Evolutionary conservation across 768 basidiomycete species (phyloP), one percentile per base, ranked within the genome.

Genomic region (Tylopilus balloui): DNA sequence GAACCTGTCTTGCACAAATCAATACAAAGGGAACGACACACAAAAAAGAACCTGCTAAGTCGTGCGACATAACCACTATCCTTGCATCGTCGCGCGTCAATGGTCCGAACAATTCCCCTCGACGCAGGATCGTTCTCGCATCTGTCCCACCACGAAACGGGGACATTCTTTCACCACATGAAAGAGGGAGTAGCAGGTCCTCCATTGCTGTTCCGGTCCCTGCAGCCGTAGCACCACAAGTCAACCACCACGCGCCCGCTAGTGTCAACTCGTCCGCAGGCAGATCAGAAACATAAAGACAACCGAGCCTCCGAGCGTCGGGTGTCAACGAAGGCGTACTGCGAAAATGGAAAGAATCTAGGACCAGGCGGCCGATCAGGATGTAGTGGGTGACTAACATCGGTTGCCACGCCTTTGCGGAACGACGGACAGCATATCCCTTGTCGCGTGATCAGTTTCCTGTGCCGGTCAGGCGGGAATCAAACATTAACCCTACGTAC

Each of bases 101-200:
- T 52, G 51, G 19, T 12, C 40, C 15, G 36, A 37, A 12, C 20
- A 10, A 46, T 37, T 15, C 51, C 51, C 20, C 52, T 49, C 24
- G 58, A 61, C 8, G 56, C 50, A 21, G 59, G 58, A 40, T 62
- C 47, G n/a, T 61, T 61, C 10, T 58, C 48, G 23, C 56, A 32
- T 42, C 46, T 61, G n/a, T 61, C 56, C 12, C 59, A 52, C 62
- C 61, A 61, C 1, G 59, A 59, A 15, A 52, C 21, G 15, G 7
- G 10, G 6, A 11, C n/a, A 3, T 42, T 42, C 5, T 14, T 19
- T 9, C 20, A 17, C 41, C 42, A n/a, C 20, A 14, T 3, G 28
- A 25, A 39, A 38, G 25, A 3, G 10, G 5, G 14, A 11, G 0
- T 6, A 27, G 2, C 7, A 3, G 8, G 14, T 34, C 32, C 2